Base-by-base conservation (phyloP, 2,329 filamentous ascomycete genomes). In the Aspergillus bombycis region DNA sequence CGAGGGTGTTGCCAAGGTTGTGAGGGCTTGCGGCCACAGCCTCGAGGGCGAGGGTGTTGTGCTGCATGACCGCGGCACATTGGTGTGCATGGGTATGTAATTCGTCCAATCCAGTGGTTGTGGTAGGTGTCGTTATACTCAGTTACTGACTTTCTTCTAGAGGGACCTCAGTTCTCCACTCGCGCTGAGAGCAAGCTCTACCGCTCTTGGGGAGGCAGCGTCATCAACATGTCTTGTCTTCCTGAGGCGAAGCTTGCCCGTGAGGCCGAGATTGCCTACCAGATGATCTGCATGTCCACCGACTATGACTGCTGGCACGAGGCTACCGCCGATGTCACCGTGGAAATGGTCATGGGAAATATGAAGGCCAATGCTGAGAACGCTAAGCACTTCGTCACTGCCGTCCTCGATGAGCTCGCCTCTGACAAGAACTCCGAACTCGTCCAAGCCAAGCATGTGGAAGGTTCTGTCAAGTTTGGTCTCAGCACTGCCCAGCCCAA, bases 261-360 rank as follows among this genome's bases (percentile, higher is more conserved):
- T 60, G 95, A 99, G 83, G 95, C 95, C 28, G 95, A 99, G 83
- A 91, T 99, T 71, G 91, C 91, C 41, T 98, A 98, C 80, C 93
- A 96, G 83, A 96, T 97, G 87, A 96, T 99, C 74, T 97, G 94
- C 85, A 99, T 99, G 95, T 92, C 93, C 38, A 99, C 95, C 32
- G 95, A 99, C 83, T 99, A 99, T 79, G 95, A 99, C 83, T 98
- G 94, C 88, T 99, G 95, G 95, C 91, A 94, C 57, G 88, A 86
- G 23, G 86, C 86, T 56, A 91, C 88, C 62, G 92, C 91, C 68
- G 83, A 87, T 65, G 95, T 99, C 66, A 94, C 93, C 66, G 95
- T 99, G 26, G 92, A 94, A 79, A 96, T 98, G 91, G 95, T 99
- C 61, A 92, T 97, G 89, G 91, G 88, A 65, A 92, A 96, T 80